Conservation (phyloP, 164 flowering plant species). For the Nelumbo lutea region DNA sequence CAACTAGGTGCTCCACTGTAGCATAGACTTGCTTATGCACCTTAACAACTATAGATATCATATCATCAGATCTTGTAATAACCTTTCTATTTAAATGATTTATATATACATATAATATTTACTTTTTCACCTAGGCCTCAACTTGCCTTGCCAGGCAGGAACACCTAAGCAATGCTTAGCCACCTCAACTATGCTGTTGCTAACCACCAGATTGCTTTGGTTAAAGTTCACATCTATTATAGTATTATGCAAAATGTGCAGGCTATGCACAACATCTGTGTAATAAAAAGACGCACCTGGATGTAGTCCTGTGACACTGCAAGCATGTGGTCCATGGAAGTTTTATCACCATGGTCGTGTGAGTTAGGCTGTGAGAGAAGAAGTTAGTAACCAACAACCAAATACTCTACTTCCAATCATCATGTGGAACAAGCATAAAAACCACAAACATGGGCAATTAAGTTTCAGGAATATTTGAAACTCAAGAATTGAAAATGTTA, state of each 20-base stretch:
- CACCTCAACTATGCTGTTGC: neutral
- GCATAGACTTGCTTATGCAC: no score
- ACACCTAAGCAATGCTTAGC: no score
- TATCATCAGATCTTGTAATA: no score
- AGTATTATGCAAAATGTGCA: neutral
- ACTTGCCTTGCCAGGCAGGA: no score
- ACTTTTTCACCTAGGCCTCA: no score
- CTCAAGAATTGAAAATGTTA: neutral
- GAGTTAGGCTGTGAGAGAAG: slow-evolving; percentile 64
- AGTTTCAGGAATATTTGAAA: neutral
- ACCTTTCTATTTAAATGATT: no score
- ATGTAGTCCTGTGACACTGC: slow-evolving; percentile 75
- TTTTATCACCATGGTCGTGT: slow-evolving; percentile 62
- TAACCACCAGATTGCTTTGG: no score
- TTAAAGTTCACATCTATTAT: no score
- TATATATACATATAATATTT: no score
- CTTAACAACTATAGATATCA: no score
- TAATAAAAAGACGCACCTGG: slow-evolving; percentile 45
- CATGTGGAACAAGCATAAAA: slow-evolving; percentile 4
- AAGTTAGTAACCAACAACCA: neutral
- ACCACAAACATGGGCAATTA: neutral
- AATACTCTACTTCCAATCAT: neutral
- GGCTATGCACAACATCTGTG: neutral
- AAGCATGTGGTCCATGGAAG: slow-evolving; percentile 47
- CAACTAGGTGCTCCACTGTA: no score